Percentiles rank a stretch among this genome's conserved stretches.
Conservation (phyloP, 2,329 filamentous ascomycete species). For the Cordyceps cicadae region DNA sequence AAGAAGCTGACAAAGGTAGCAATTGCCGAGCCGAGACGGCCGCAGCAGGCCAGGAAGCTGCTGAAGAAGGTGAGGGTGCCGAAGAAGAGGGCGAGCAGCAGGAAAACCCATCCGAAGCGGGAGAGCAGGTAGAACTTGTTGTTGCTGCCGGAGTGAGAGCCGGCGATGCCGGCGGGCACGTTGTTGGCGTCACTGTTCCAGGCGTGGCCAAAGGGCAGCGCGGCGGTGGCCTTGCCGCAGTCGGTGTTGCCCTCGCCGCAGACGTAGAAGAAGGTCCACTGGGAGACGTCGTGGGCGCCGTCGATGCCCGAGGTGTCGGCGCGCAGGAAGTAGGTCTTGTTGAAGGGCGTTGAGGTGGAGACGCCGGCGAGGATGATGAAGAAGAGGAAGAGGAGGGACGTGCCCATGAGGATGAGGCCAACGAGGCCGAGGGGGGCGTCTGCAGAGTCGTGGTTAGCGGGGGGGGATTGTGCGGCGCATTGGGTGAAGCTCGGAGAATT, state of each 20-base stretch:
- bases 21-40: slow-evolving; percentile 61
- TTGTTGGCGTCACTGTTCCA: slow-evolving; percentile 41
- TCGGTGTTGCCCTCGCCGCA: slow-evolving; percentile 58
- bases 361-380: slow-evolving; percentile 52
- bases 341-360: slow-evolving; percentile 45
- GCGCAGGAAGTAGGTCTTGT: slow-evolving; percentile 77
- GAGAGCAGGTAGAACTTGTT: slow-evolving; percentile 70
- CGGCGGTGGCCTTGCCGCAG: slow-evolving; percentile 56
- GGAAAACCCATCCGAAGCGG: slow-evolving; percentile 89
- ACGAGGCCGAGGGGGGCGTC: slow-evolving; percentile 33
- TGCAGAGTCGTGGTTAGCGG: slow-evolving; percentile 15
- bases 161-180: slow-evolving; percentile 38
- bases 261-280: slow-evolving; percentile 89
- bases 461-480: background rate
- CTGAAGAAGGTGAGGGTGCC: slow-evolving; percentile 58
- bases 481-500: background rate
- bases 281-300: slow-evolving; percentile 56
- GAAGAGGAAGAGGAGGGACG: slow-evolving; percentile 45
- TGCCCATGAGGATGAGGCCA: slow-evolving; percentile 41
- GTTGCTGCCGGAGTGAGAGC: slow-evolving; percentile 47
- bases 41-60: slow-evolving; percentile 61
- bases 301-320: slow-evolving; percentile 67
- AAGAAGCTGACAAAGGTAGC: slow-evolving; percentile 48
- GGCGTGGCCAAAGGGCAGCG: slow-evolving; percentile 64
- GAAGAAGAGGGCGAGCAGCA: slow-evolving; percentile 78